A percentile compares a stretch with the other conserved stretches of the same genome.
Evolutionary conservation across 2,329 filamentous ascomycete genomes (phyloP).

Genomic region (Biscogniauxia sp.): DNA sequence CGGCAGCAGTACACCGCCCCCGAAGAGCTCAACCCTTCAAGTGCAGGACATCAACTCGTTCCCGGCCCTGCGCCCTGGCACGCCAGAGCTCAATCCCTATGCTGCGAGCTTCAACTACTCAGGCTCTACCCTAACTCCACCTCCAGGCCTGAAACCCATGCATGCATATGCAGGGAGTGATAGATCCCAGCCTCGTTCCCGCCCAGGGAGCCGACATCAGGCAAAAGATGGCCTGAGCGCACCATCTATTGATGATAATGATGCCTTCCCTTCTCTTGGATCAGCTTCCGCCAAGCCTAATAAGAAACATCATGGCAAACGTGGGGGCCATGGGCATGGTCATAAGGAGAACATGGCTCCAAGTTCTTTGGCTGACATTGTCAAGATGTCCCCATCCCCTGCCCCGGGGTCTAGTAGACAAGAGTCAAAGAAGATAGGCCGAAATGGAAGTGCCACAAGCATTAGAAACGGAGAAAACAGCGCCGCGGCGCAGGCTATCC

Average conservation of each 20-base stretch:
- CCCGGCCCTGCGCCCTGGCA: constrained; percentile 66
- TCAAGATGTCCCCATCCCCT: constrained; percentile 93
- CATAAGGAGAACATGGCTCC: constrained; percentile 67
- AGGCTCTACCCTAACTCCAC: constrained; percentile 59
- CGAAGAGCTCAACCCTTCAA: constrained; percentile 66
- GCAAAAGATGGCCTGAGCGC: constrained; percentile 62
- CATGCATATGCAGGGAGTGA: constrained; percentile 52
- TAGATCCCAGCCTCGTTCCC: constrained; percentile 70
- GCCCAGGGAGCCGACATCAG: constrained; percentile 78
- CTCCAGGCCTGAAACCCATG: constrained; percentile 66
- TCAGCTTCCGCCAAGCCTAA: constrained; percentile 71
- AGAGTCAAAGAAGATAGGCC: constrained; percentile 56
- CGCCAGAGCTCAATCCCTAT: constrained; percentile 56
- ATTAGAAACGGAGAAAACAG: constrained; percentile 73
- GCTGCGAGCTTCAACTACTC: constrained; percentile 51
- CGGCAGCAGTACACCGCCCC: constrained; percentile 64
- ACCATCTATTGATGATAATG: constrained; percentile 84
- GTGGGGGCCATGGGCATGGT: constrained; percentile 73
- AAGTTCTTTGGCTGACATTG: constrained; percentile 86
- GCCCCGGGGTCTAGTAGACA: constrained; percentile 58
- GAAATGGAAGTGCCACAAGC: constrained; percentile 64
- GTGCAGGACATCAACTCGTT: constrained; percentile 84
- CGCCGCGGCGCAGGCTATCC: constrained; percentile 76
- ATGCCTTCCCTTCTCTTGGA: constrained; percentile 89
- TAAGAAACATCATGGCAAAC: constrained; percentile 92